A percentile compares a stretch with the other conserved stretches of the same genome.
These are phyloP conservation scores for Colletotrichum lindemuthianum DNA, from an alignment of 2,329 filamentous ascomycete genomes.

Conservation along the genomic window DNA sequence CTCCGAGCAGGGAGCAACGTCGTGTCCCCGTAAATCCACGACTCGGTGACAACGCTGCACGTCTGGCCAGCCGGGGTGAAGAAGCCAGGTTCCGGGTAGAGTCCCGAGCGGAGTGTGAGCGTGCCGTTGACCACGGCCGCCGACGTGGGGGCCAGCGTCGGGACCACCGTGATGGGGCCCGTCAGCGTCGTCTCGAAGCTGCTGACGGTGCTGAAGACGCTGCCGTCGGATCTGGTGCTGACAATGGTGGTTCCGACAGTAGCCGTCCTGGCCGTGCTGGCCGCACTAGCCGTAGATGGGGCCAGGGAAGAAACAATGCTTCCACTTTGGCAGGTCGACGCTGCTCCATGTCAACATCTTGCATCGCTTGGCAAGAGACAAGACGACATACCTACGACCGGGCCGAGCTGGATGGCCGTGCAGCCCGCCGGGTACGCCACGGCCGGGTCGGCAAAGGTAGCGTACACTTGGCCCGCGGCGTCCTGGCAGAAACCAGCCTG, in stretches of 20 bases:
- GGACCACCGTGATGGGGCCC: constrained; percentile 1
- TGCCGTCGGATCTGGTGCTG: constrained; percentile 19
- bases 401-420: not conserved
- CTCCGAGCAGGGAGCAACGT: constrained; percentile 19
- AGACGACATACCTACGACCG: constrained; percentile 19
- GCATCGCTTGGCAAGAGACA: not conserved
- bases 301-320: not conserved
- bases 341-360: constrained; percentile 5
- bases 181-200: constrained; percentile 7
- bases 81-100: constrained; percentile 23
- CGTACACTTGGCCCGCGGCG: constrained; percentile 11
- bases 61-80: constrained; percentile 4
- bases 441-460: constrained; percentile 26
- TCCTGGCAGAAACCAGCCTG: constrained; percentile 33
- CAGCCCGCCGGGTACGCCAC: constrained; percentile 28
- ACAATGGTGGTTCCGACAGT: constrained; percentile 13
- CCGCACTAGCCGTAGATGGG: not conserved
- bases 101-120: constrained; percentile 25
- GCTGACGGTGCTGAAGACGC: constrained; percentile 15
- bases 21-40: constrained; percentile 26
- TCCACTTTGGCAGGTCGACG: constrained; percentile 7
- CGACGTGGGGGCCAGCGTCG: constrained; percentile 12
- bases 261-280: not conserved
- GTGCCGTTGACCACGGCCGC: constrained; percentile 24
- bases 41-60: constrained; percentile 27